These are phyloP conservation scores for Serendipita sp. DNA, from an alignment of 768 basidiomycete species.

Conservation along the genomic window DNA sequence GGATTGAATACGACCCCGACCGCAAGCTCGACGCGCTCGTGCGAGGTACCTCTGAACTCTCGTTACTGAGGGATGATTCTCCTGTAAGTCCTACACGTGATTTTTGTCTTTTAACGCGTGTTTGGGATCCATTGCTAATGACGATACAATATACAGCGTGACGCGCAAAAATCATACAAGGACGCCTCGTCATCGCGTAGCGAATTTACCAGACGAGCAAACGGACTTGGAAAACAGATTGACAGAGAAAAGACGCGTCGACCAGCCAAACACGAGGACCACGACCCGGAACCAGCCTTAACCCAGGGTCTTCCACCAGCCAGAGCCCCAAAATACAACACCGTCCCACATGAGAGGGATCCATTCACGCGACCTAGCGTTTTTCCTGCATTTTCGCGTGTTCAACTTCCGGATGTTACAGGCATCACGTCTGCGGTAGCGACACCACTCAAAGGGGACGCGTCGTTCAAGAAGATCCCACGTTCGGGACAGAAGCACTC, in stretches of 20 bases:
- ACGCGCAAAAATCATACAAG: not conserved
- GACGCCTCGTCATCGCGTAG: conserved; percentile 21
- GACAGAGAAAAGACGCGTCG: conserved; percentile 23
- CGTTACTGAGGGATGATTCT: conserved; percentile 24
- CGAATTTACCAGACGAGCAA: conserved; percentile 44
- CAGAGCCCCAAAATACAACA: not conserved
- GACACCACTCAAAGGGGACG: conserved; percentile 41
- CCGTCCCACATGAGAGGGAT: not conserved
- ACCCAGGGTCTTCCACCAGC: not conserved
- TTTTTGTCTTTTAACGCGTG: not conserved
- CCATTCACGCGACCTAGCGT: not conserved
- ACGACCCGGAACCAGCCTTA: not conserved
- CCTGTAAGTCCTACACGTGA: not conserved
- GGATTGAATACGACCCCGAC: conserved; percentile 76
- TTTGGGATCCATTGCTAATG: not conserved
- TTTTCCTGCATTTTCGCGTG: conserved; percentile 15
- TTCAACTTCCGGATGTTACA: conserved; percentile 69
- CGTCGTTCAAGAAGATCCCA: conserved; percentile 2
- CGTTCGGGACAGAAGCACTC: conserved; percentile 4
- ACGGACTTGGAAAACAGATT: conserved; percentile 40
- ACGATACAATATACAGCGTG: not conserved
- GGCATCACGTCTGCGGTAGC: conserved; percentile 65
- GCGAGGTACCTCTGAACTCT: conserved; percentile 22
- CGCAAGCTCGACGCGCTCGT: conserved; percentile 60
- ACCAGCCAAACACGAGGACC: conserved; percentile 4